Base-by-base conservation (phyloP, 2,329 filamentous ascomycete genomes). In the Aspergillus fumigatus region DNA sequence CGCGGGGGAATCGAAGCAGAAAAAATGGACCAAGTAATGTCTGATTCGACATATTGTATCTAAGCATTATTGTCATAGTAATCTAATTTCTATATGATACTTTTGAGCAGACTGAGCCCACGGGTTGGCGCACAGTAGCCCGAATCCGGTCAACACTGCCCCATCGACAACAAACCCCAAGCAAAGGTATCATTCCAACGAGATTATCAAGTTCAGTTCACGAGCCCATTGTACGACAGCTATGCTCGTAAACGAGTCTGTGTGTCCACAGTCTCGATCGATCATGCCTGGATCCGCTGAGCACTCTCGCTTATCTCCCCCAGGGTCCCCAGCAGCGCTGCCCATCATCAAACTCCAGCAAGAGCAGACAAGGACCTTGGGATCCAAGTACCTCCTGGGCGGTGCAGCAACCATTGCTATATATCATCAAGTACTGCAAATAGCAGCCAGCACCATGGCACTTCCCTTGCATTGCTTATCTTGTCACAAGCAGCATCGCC, bases 21-120 rank as follows among this genome's bases (percentile, higher is more conserved):
- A 72, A 61, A 72, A 68, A 56, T 74, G 70, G 70, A 71, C 73
- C 66, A 71, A 75, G 60, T 75, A 62, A 57, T 52, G 23, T 49
- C 10, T 25, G 32, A 32, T 32, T 32, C 48, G 32, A 25, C n/a
- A 26, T 47, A 45, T 27, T 49, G 21, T 47, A 53, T 45, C 51
- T 50, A 29, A 51, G 29, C 8, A 50, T 55, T 17, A 17, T 8
- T 38, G 32, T 38, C 32, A 50, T 50, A 51, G 50, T 62, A 51
- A 50, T 54, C 55, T 60, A 55, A 59, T 59, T 47, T 25, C 43
- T 58, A 54, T 50, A n/a, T 23, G 21, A 47, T 47, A 47, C 23
- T 14, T 47, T 11, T 38, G 32, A 38, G 32, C 32, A 38, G 5
- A 17, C 23, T 17, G 32, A 38, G 32, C 32, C 17, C 14, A 17